Evolutionary conservation across 2,329 filamentous ascomycete species (phyloP), one percentile per base, ranked within the genome.

Genomic region (Claviceps pazoutovae): DNA sequence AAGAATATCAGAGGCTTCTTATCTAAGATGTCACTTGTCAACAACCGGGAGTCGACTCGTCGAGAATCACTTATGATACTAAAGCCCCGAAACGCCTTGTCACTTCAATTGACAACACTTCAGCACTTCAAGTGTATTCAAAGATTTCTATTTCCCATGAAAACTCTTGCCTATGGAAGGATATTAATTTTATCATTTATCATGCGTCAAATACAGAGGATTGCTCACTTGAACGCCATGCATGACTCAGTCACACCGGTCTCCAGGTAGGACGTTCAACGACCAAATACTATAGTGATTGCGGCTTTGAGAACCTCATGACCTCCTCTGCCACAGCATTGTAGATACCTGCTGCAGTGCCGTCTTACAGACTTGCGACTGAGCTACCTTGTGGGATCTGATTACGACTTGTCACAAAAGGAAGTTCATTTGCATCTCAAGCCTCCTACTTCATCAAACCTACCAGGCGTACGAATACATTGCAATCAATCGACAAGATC

Each of bases 341-440:
- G 26, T 46, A 34, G 23, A 39, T 23, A 37, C 23, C 5, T 26
- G 23, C 11, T 43, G n/a, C 41, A 16, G 19, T 43, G 19, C 21
- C 38, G 38, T 23, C 38, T 38, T n/a, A 21, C 17, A 17, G 30
- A 17, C 21, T 39, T 45, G 42, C 19, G 16, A 38, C 11, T 30
- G 21, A 46, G 30, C 42, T 46, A 19, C 30, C 30, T 42, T 11
- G 14, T n/a, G 42, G 39, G 37, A 23, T 17, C 26, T n/a, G 16
- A 46, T 47, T 47, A 17, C 38, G 48, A 50, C 51, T 38, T 4
- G 44, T 50, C 51, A 53, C 43, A 53, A 53, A 50, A 45, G 48
- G 37, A 50, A 50, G 23, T 44, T 50, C 19, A 21, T 21, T 38
- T 39, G 48, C 44, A 46, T 26, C 9, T 41, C 39, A 48, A 34